Percentiles rank a stretch among this genome's conserved stretches.
Conservation (phyloP, 1,284 basidiomycete species). For the Sphaerobolus stellatus region DNA sequence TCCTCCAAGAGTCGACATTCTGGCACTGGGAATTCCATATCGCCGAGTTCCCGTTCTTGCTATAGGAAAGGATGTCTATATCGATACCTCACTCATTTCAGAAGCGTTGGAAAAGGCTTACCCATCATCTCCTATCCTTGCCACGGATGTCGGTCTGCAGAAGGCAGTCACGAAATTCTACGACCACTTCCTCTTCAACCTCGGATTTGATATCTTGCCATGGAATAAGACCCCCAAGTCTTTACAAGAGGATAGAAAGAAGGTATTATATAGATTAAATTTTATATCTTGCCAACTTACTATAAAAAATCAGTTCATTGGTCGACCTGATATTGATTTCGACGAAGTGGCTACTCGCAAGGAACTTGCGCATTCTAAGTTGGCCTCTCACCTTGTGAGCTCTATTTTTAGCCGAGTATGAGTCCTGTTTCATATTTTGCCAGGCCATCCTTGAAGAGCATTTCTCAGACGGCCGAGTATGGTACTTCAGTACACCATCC, state of each 20-base stretch:
- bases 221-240: constrained; percentile 47
- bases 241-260: constrained; percentile 51
- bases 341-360: constrained; percentile 33
- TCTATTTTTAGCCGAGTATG: constrained; percentile 8
- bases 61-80: constrained; percentile 56
- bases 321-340: constrained; percentile 35
- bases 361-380: constrained; percentile 32
- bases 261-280: constrained; percentile 30
- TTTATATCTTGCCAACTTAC: not conserved
- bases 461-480: constrained; percentile 54
- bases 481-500: constrained; percentile 53
- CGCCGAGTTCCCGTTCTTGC: constrained; percentile 57
- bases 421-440: not conserved
- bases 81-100: constrained; percentile 38
- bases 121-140: constrained; percentile 28
- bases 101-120: constrained; percentile 42
- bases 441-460: constrained; percentile 50
- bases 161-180: constrained; percentile 48
- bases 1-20: constrained; percentile 56
- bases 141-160: constrained; percentile 44
- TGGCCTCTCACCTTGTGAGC: constrained; percentile 44
- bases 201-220: constrained; percentile 40
- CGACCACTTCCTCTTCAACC: constrained; percentile 44
- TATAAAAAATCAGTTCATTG: constrained; percentile 19
- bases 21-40: constrained; percentile 49